Percentiles rank a stretch among this genome's conserved stretches.
phyloP scores from a whole-genome alignment of 75 land plant genomes.

The Selaginella tamariscina region DNA sequence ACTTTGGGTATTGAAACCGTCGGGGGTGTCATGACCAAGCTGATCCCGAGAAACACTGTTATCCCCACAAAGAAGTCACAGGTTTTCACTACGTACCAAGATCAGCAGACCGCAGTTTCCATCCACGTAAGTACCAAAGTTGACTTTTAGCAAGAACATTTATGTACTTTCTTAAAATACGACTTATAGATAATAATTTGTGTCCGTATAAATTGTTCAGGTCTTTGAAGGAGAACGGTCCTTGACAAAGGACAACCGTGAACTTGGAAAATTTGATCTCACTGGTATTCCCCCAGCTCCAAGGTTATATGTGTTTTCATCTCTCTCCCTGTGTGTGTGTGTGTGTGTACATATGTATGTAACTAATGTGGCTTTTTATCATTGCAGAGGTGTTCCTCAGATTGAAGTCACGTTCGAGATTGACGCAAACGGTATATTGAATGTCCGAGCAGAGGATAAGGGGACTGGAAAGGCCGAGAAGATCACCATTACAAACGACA shows the following conservation, averaged over 20 bases:
- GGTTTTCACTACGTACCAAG: conserved; percentile 16
- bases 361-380: background rate
- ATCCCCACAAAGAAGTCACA: conserved; percentile 53
- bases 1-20: conserved; percentile 8
- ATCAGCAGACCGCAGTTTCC: conserved; percentile 7
- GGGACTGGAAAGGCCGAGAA: conserved; percentile 11
- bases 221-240: conserved; percentile 35
- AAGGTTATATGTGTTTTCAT: background rate
- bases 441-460: conserved; percentile 10
- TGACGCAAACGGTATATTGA: conserved; percentile 2
- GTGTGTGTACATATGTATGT: background rate
- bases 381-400: conserved; percentile 9
- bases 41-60: conserved; percentile 53
- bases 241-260: conserved; percentile 2
- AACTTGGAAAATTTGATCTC: conserved; percentile 30
- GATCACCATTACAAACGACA: conserved; percentile 12
- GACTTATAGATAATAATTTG: background rate
- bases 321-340: background rate
- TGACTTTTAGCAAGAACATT: background rate
- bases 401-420: conserved; percentile 10
- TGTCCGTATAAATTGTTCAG: conserved; percentile 11
- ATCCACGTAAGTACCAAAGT: background rate
- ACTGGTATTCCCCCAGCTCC: conserved; percentile 19
- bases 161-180: background rate
- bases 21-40: conserved; percentile 29